Conservation (phyloP, 495 filamentous ascomycete species). For the Physcia stellaris region DNA sequence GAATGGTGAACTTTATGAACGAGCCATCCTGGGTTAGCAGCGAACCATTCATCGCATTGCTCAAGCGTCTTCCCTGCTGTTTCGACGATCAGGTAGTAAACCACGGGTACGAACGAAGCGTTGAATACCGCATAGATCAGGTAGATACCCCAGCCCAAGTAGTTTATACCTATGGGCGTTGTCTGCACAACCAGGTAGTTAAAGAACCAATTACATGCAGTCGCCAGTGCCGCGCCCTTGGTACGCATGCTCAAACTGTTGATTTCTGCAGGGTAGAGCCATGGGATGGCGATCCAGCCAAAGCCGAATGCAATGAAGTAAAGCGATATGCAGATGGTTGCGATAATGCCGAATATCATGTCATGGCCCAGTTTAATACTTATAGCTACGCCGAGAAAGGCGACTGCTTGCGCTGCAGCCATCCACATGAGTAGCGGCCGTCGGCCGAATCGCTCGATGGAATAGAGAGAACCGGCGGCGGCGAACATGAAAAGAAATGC, state of each 20-base stretch:
- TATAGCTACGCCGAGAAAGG: slow-evolving; percentile 19
- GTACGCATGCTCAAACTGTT: slow-evolving; percentile 43
- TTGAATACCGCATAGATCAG: slow-evolving; percentile 26
- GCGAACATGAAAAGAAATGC: slow-evolving; percentile 63
- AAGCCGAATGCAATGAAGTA: slow-evolving; percentile 38
- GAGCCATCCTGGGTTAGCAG: slow-evolving; percentile 10
- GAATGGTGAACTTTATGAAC: slow-evolving; percentile 12
- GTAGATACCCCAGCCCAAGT: slow-evolving; percentile 25
- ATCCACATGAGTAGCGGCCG: slow-evolving; percentile 54
- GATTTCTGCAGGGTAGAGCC: slow-evolving; percentile 46
- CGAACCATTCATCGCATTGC: slow-evolving; percentile 18
- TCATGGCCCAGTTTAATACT: slow-evolving; percentile 11
- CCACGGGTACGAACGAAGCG: slow-evolving; percentile 38
- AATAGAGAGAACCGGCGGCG: slow-evolving; percentile 60
- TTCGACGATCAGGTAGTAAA: slow-evolving; percentile 52
- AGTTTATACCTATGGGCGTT: slow-evolving; percentile 28
- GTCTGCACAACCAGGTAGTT: slow-evolving; percentile 36
- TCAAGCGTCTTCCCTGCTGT: slow-evolving; percentile 19
- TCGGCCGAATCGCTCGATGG: slow-evolving; percentile 59
- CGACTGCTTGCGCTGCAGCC: slow-evolving; percentile 28
- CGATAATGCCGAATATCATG: slow-evolving; percentile 18
- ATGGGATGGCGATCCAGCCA: slow-evolving; percentile 42
- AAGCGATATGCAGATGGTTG: slow-evolving; percentile 42
- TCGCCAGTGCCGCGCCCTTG: slow-evolving; percentile 36
- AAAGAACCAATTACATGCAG: slow-evolving; percentile 33